phyloP scores from a whole-genome alignment of 768 basidiomycete genomes.

The Hygrocybe punicea region DNA sequence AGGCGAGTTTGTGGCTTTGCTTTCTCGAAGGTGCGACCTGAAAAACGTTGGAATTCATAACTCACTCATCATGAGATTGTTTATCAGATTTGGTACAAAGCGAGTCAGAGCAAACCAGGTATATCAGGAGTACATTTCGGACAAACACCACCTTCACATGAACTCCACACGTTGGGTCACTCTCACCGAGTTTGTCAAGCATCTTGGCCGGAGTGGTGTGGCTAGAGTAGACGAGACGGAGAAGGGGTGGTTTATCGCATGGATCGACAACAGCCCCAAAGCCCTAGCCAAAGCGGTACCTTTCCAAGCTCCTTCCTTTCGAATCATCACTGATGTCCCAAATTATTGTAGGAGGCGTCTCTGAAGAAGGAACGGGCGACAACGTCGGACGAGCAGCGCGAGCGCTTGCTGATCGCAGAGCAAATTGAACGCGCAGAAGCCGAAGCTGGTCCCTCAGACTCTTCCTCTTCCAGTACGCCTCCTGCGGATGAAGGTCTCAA shows the following conservation, averaged over 20 bases:
- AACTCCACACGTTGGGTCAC: constrained; percentile 98
- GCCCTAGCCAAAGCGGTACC: constrained; percentile 85
- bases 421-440: constrained; percentile 86
- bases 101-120: constrained; percentile 92
- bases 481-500: constrained; percentile 60
- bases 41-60: neutral
- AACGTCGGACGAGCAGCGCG: constrained; percentile 91
- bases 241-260: constrained; percentile 95
- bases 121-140: constrained; percentile 96
- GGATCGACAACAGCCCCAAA: constrained; percentile 96
- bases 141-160: constrained; percentile 95
- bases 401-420: constrained; percentile 82
- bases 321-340: constrained; percentile 9
- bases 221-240: constrained; percentile 96
- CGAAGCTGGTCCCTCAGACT: constrained; percentile 46
- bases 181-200: constrained; percentile 90
- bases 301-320: constrained; percentile 8
- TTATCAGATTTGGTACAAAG: constrained; percentile 80
- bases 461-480: constrained; percentile 33
- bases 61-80: neutral
- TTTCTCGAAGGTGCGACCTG: constrained; percentile 71
- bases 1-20: constrained; percentile 83
- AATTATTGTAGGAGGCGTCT: constrained; percentile 60
- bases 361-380: constrained; percentile 90
- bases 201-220: constrained; percentile 80